Percentiles rank a stretch among this genome's conserved stretches.
Evolutionary conservation across 2,329 filamentous ascomycete species (phyloP).

Genomic region (Fusarium piperis): DNA sequence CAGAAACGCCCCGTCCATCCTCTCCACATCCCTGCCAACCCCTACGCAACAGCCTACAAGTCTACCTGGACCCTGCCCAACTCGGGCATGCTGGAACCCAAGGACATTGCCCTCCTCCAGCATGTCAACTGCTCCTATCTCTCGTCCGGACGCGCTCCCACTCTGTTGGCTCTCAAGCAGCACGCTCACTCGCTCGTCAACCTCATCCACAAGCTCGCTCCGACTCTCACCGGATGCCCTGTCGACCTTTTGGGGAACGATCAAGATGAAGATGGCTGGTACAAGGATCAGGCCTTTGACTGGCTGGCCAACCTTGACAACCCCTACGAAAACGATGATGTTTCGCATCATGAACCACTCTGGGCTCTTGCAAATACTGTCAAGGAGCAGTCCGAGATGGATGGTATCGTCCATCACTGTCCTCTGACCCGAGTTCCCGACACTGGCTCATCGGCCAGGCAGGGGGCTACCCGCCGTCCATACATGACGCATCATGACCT

Average conservation of each 20-base stretch:
- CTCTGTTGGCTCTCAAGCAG: constrained; percentile 66
- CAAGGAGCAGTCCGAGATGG: constrained; percentile 52
- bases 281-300: constrained; percentile 62
- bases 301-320: constrained; percentile 62
- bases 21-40: constrained; percentile 37
- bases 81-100: constrained; percentile 29
- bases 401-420: constrained; percentile 57
- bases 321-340: constrained; percentile 60
- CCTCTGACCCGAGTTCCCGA: constrained; percentile 50
- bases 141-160: constrained; percentile 63
- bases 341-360: constrained; percentile 58
- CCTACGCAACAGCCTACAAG: constrained; percentile 41
- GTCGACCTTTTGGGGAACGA: constrained; percentile 43
- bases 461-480: constrained; percentile 42
- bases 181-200: constrained; percentile 67
- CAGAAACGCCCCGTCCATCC: neutral
- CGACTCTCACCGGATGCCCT: constrained; percentile 45
- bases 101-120: constrained; percentile 39
- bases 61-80: constrained; percentile 39
- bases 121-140: constrained; percentile 68
- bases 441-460: constrained; percentile 23
- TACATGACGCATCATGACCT: constrained; percentile 61
- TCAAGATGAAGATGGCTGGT: constrained; percentile 42
- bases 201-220: constrained; percentile 60
- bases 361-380: constrained; percentile 58